phyloP scores from a whole-genome alignment of 345 rosid species.

The Acer yangbiense region DNA sequence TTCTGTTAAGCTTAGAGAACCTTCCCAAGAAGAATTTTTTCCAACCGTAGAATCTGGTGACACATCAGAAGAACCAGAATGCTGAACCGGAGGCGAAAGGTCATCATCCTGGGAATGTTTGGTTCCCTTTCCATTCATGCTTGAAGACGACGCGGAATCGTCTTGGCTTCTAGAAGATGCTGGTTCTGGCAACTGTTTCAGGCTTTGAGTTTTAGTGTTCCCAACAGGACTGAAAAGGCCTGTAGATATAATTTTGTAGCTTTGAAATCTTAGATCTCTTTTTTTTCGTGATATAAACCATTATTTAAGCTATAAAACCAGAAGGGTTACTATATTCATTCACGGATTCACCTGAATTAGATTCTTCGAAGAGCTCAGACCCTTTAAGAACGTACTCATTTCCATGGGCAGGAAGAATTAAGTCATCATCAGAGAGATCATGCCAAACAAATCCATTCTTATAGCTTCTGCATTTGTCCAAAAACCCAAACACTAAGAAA shows the following conservation, averaged over 20 bases:
- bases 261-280: not conserved
- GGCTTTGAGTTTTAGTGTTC: conserved; percentile 36
- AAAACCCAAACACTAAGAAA: not conserved
- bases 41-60: conserved; percentile 71
- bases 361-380: conserved; percentile 79
- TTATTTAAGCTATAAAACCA: not conserved
- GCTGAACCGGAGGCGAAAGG: conserved; percentile 64
- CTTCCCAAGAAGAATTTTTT: conserved; percentile 68
- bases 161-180: conserved; percentile 73
- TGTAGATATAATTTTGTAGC: conserved; percentile 25
- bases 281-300: not conserved
- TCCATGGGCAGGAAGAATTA: conserved; percentile 85
- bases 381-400: conserved; percentile 95
- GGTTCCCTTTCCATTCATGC: conserved; percentile 64
- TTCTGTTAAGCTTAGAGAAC: conserved; percentile 73
- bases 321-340: not conserved
- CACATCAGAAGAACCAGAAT: conserved; percentile 54
- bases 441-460: conserved; percentile 99
- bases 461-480: conserved; percentile 66
- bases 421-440: conserved; percentile 83
- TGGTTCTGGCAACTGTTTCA: conserved; percentile 71
- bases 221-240: conserved; percentile 51
- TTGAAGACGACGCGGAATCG: conserved; percentile 80
- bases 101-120: conserved; percentile 84
- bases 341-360: conserved; percentile 53